Base-by-base conservation (phyloP, 1,284 basidiomycete genomes). In the Leccinum huronense region DNA sequence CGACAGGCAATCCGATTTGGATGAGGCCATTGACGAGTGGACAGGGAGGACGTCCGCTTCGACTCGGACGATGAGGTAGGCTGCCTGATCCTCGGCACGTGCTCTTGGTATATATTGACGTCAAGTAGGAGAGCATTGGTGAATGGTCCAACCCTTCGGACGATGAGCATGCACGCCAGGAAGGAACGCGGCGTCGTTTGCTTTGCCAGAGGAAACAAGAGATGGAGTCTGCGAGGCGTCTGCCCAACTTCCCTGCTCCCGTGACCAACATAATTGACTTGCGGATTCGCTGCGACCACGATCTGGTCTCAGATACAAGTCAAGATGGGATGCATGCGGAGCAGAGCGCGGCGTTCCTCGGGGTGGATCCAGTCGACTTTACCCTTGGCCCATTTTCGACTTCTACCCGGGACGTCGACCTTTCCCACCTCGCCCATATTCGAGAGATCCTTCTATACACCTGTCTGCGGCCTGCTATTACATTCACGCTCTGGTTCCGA, bases 131-230 rank as follows among this genome's bases (percentile, higher is more conserved):
- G 87, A 91, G 89, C 69, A 88, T 91, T 59, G 91, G 90, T 34
- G 91, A 93, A 78, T 93, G 85, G 84, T 93, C 91, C 16, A 93
- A 93, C 71, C 91, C 91, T 19, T 93, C 91, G 11, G 91, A 93
- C 70, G 91, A 93, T 75, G 91, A 93, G 72, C 82, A 87, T 40
- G 90, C 88, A 2, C 84, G 91, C 33, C 86, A 87, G 67, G 77
- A 83, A 36, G 84, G 90, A 51, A 76, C 84, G 33, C 83, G 88
- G 51, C 84, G 87, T 51, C 85, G 88, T 58, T 74, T 84, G 63
- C 78, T 84, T 63, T 83, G 84, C 13, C 82, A 81, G 57, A 77
- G 78, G 63, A 77, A 79, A 42, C 77, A 76, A 38, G 80, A 83
- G 62, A 73, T 80, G 11, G 80, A 84, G 65, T 80, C 84, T 59